Percentiles rank a stretch among this genome's conserved stretches.
These are phyloP conservation scores for Phoma sp. DNA, from an alignment of 2,329 filamentous ascomycete genomes.

Conservation along the genomic window DNA sequence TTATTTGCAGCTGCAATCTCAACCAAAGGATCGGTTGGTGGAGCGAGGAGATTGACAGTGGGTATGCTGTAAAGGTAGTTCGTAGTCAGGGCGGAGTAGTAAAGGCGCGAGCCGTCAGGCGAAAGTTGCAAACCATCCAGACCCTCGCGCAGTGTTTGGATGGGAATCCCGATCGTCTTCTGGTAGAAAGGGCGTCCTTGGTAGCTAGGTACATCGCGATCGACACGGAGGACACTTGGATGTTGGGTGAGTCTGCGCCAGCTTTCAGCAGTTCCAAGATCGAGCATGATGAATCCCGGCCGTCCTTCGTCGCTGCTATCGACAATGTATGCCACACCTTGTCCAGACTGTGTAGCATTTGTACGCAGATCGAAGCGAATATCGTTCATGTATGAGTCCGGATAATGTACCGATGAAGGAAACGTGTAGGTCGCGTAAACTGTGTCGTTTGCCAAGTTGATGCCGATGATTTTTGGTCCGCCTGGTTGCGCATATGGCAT, in stretches of 20 bases:
- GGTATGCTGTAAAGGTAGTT: constrained; percentile 55
- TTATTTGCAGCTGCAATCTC: constrained; percentile 54
- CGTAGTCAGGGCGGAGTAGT: constrained; percentile 52
- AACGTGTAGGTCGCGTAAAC: constrained; percentile 60
- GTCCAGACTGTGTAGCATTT: constrained; percentile 48
- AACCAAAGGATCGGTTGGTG: constrained; percentile 50
- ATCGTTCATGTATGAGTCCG: constrained; percentile 59
- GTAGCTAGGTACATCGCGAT: constrained; percentile 54
- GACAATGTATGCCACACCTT: constrained; percentile 59
- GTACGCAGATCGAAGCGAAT: constrained; percentile 58
- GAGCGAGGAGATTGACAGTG: constrained; percentile 51
- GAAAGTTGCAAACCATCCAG: constrained; percentile 58
- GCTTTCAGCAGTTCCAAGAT: constrained; percentile 55
- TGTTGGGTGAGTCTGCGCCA: constrained; percentile 56
- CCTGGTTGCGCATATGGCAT: constrained; percentile 50
- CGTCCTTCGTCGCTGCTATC: constrained; percentile 55
- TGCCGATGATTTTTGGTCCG: constrained; percentile 60
- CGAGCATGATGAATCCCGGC: constrained; percentile 58
- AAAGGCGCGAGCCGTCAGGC: constrained; percentile 55
- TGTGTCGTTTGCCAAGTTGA: constrained; percentile 53
- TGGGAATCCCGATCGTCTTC: constrained; percentile 36
- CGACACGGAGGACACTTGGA: constrained; percentile 44
- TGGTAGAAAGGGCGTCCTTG: constrained; percentile 55
- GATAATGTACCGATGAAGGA: constrained; percentile 51
- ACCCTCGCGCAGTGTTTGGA: constrained; percentile 52